Evolutionary conservation across 257 asterid species (phyloP).

Genomic region (Solanum sparsipilum): DNA sequence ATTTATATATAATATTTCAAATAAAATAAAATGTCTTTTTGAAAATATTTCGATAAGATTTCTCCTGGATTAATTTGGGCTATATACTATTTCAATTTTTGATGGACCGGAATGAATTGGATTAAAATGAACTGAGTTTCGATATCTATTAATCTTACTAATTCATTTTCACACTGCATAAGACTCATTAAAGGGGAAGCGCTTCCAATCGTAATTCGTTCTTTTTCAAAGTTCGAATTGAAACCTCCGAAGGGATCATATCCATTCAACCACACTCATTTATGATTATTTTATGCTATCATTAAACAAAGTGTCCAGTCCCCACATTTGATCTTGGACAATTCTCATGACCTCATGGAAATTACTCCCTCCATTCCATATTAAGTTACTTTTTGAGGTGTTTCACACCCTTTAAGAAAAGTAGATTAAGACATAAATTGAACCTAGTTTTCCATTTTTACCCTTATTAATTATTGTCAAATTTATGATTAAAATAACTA

Average conservation of each 20-base stretch:
- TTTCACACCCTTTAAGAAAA: too few relatives aligned
- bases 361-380: not conserved
- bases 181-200: not conserved
- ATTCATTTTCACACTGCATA: not conserved
- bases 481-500: too few relatives aligned
- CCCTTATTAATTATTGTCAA: too few relatives aligned
- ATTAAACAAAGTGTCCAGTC: not conserved
- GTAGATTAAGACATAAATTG: too few relatives aligned
- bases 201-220: not conserved
- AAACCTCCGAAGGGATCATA: not conserved
- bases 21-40: not conserved
- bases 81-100: too few relatives aligned
- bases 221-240: not conserved
- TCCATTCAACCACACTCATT: not conserved
- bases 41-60: too few relatives aligned
- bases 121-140: not conserved
- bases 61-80: not conserved
- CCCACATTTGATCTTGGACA: not conserved
- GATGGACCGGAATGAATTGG: not conserved
- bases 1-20: not conserved
- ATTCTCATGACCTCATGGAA: not conserved
- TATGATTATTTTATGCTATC: not conserved
- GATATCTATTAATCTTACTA: not conserved
- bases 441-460: too few relatives aligned
- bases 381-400: too few relatives aligned